Base-by-base conservation (phyloP, 1,284 basidiomycete species). In the Cutaneotrichosporon sp. region DNA sequence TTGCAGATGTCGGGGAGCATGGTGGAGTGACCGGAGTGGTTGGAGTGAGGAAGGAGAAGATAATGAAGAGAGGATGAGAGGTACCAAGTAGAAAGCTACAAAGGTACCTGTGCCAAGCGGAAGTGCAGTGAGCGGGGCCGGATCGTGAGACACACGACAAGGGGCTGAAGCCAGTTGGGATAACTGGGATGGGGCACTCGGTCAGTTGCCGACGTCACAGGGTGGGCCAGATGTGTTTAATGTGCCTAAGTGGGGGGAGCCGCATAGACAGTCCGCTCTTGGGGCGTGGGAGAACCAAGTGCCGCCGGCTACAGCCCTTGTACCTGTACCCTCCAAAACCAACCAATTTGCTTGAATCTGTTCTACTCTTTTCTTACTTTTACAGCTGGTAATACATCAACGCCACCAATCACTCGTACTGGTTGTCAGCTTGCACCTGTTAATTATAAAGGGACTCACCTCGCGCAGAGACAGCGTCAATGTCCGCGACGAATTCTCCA, bases 401-500 rank as follows among this genome's bases (percentile, higher is more conserved):
- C 49, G 9, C 51, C 14, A 11, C 8, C 40, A 8, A 16, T 40
- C 36, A 47, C 42, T 58, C 56, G 56, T 58, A 58, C 56, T 58
- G 56, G 8, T 9, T n/a, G 56, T 58, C 42, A 58, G 56, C 31
- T 3, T 47, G 4, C 18, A 21, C 42, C 34, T 56, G 55, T 10
- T 26, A 26, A 21, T 47, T 16, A 21, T 14, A 5, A 5, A 32
- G 30, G 11, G 16, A 52, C 58, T 53, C 49, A 60, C 58, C 58
- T 51, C 50, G 51, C 70, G 66, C 31, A 82, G 63, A 81, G 97
- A 92, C 58, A 97, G 83, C 2, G 93, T 97, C 70, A 97, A 79
- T 18, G 90, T 91, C 58, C 88, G 85, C 22, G 92, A 95, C 72
- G 91, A 93, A 73, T 97, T 96, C 69, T 91, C 86, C 16, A 93